Evolutionary conservation across 768 basidiomycete genomes (phyloP).

Genomic region (Termitomyces bulborhizus): DNA sequence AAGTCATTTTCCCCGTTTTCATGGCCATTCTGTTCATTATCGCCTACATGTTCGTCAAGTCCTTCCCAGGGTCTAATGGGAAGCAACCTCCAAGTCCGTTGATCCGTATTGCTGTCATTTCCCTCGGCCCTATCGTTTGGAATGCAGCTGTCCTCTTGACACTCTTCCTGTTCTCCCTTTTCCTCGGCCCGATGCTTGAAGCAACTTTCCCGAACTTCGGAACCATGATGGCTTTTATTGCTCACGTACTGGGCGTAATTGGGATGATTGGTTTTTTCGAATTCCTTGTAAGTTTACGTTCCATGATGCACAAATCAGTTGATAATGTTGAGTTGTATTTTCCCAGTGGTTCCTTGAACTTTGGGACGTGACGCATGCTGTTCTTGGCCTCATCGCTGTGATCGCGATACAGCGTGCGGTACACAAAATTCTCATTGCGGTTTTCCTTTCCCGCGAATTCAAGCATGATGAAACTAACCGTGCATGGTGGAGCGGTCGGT

Average conservation of each 20-base stretch:
- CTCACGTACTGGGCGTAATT: slow-evolving; percentile 74
- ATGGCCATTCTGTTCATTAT: slow-evolving; percentile 85
- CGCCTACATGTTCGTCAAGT: slow-evolving; percentile 90
- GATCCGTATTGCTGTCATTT: slow-evolving; percentile 88
- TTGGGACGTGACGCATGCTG: slow-evolving; percentile 89
- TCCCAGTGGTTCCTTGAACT: slow-evolving; percentile 87
- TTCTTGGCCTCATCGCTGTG: slow-evolving; percentile 87
- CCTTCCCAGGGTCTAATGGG: slow-evolving; percentile 63
- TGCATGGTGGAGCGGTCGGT: slow-evolving; percentile 98
- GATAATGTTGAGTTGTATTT: slow-evolving; percentile 12
- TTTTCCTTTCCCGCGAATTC: slow-evolving; percentile 95
- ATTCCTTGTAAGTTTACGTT: slow-evolving; percentile 64
- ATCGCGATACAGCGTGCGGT: slow-evolving; percentile 89
- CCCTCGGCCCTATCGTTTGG: slow-evolving; percentile 93
- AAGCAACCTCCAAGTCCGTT: slow-evolving; percentile 73
- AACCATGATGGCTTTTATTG: slow-evolving; percentile 85
- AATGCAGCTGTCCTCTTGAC: slow-evolving; percentile 83
- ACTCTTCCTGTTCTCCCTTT: slow-evolving; percentile 87
- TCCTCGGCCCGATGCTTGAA: slow-evolving; percentile 89
- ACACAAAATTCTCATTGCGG: slow-evolving; percentile 90
- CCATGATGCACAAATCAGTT: background rate
- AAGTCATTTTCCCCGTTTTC: slow-evolving; percentile 79
- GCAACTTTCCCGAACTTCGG: slow-evolving; percentile 85
- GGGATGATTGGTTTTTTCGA: slow-evolving; percentile 96
- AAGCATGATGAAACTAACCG: slow-evolving; percentile 99